A percentile compares a stretch with the other conserved stretches of the same genome.
These are phyloP conservation scores for Colletotrichum gloeosporioides DNA, from an alignment of 2,329 filamentous ascomycete genomes.

Conservation along the genomic window DNA sequence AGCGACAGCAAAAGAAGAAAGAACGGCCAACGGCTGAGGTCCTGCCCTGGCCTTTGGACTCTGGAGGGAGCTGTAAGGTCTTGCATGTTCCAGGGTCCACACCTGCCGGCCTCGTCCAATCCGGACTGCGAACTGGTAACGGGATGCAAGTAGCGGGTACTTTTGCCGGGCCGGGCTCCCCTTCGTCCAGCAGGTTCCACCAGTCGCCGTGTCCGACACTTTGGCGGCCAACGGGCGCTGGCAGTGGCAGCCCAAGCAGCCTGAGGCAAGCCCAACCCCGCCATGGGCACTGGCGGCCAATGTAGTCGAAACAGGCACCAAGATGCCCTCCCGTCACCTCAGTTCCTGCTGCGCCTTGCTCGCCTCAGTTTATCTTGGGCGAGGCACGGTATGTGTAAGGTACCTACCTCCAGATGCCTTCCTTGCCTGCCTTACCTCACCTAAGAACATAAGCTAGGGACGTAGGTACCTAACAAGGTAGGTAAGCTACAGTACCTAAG, in stretches of 20 bases:
- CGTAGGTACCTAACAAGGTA: neutral
- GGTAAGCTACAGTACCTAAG: neutral
- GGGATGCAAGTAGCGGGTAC: neutral
- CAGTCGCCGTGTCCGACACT: neutral
- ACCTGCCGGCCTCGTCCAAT: neutral
- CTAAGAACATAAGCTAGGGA: neutral
- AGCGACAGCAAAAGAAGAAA: too few species aligned
- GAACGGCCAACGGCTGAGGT: neutral
- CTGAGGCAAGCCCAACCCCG: constrained; percentile 13
- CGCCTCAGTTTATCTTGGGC: neutral
- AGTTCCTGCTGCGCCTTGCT: neutral
- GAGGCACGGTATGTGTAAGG: neutral
- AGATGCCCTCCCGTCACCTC: neutral
- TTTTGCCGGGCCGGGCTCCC: neutral
- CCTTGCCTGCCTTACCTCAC: neutral
- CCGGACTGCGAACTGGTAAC: neutral
- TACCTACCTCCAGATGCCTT: neutral
- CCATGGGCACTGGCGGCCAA: neutral
- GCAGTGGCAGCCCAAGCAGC: neutral
- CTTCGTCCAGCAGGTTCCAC: neutral
- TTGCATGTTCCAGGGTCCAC: neutral
- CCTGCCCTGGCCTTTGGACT: neutral
- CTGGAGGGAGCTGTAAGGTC: neutral
- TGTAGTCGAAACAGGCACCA: constrained; percentile 7
- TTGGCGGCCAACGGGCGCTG: neutral